Evolutionary conservation across 176 grass and related monocot genomes (phyloP).

Genomic region (Oryza brachyantha): DNA sequence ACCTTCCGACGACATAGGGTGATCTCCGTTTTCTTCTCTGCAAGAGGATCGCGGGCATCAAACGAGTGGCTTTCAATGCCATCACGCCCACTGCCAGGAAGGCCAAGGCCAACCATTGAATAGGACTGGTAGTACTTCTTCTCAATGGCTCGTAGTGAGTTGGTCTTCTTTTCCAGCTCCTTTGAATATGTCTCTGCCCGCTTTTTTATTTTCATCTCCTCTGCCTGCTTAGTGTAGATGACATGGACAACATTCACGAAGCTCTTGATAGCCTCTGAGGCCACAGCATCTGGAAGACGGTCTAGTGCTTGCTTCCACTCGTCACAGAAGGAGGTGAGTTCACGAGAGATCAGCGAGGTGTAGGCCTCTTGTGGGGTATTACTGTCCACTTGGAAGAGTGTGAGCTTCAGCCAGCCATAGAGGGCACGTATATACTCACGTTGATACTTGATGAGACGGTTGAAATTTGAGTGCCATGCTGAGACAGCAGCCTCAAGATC

Average conservation of each 20-base stretch:
- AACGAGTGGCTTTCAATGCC: conserved; percentile 54
- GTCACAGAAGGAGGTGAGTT: conserved; percentile 86
- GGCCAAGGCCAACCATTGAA: conserved; percentile 76
- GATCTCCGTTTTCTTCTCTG: conserved; percentile 89
- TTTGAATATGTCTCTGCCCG: conserved; percentile 63
- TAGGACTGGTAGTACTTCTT: conserved; percentile 97
- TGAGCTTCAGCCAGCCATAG: conserved; percentile 92
- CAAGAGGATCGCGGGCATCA: conserved; percentile 85
- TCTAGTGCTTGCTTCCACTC: conserved; percentile 99
- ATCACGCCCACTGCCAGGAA: conserved; percentile 66
- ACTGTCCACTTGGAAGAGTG: conserved; percentile 67
- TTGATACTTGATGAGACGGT: conserved; percentile 81
- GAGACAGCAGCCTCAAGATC: conserved; percentile 89
- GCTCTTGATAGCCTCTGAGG: conserved; percentile 93
- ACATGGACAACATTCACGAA: conserved; percentile 88
- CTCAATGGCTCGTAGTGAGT: conserved; percentile 72
- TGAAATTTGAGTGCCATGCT: conserved; percentile 90
- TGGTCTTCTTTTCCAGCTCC: conserved; percentile 92
- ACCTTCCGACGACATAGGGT: conserved; percentile 67
- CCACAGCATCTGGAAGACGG: conserved; percentile 84
- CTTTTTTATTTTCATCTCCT: conserved; percentile 95
- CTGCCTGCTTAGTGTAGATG: conserved; percentile 92
- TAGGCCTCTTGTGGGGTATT: conserved; percentile 56
- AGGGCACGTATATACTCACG: conserved; percentile 79
- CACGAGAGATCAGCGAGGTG: conserved; percentile 58